These are phyloP conservation scores for Stenocarpella maydis DNA, from an alignment of 2,329 filamentous ascomycete species.

Conservation along the genomic window DNA sequence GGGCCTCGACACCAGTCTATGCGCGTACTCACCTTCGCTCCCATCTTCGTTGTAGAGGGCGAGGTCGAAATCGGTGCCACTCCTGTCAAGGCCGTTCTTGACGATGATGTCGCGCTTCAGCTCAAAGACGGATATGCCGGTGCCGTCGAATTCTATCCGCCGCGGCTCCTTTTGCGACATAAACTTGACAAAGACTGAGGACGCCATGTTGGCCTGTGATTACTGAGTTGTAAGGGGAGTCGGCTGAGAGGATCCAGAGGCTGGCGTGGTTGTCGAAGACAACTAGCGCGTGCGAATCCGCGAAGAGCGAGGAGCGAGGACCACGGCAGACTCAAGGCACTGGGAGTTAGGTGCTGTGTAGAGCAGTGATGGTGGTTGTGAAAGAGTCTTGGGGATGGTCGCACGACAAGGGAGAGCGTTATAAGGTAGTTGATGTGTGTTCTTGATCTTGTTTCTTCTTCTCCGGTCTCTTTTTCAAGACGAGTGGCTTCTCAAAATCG, in stretches of 20 bases:
- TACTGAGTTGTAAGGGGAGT: constrained; percentile 23
- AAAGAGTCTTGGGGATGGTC: constrained; percentile 24
- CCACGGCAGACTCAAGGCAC: constrained; percentile 25
- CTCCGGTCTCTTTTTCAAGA: constrained; percentile 37
- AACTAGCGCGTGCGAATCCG: constrained; percentile 6
- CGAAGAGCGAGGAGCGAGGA: constrained; percentile 16
- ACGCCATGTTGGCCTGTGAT: constrained; percentile 73
- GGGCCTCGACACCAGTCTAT: background rate
- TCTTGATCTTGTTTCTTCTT: constrained; percentile 37
- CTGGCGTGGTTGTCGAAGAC: constrained; percentile 28
- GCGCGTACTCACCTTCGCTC: constrained; percentile 78
- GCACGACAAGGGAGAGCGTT: constrained; percentile 25
- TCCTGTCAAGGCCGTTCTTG: constrained; percentile 89
- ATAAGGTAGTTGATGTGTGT: constrained; percentile 33
- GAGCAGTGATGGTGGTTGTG: constrained; percentile 33
- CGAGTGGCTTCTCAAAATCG: constrained; percentile 36
- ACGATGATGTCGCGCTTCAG: constrained; percentile 98
- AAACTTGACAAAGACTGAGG: constrained; percentile 99
- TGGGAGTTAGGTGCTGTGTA: constrained; percentile 35
- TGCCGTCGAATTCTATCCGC: constrained; percentile 95
- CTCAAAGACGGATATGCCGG: constrained; percentile 97
- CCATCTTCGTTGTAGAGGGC: constrained; percentile 93
- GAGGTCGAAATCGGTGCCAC: constrained; percentile 91
- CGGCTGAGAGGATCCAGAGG: background rate
- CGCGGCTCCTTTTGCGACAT: constrained; percentile 97